These are phyloP conservation scores for Thielaviopsis euricoi DNA, from an alignment of 2,329 filamentous ascomycete species.

Conservation along the genomic window DNA sequence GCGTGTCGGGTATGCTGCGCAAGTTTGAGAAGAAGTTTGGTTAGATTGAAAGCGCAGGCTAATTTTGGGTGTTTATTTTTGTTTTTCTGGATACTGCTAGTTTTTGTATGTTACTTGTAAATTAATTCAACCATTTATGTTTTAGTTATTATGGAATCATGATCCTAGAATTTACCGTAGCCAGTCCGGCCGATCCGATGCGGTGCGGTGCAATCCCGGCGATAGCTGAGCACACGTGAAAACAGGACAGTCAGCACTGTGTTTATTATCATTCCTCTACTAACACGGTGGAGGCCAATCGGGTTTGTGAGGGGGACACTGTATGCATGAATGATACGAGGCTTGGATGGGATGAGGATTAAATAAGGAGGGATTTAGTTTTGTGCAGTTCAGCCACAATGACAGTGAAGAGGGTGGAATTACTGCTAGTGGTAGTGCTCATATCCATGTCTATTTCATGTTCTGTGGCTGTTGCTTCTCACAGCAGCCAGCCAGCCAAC, in stretches of 20 bases:
- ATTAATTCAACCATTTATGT: neutral
- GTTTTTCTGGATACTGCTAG: neutral
- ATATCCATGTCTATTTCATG: too few relatives aligned
- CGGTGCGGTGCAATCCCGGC: too few relatives aligned
- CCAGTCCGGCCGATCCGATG: neutral
- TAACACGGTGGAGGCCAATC: neutral
- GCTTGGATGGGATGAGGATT: neutral
- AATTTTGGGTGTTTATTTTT: neutral
- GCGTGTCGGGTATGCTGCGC: conserved; percentile 55
- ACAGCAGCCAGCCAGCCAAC: too few relatives aligned
- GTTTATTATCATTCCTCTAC: neutral
- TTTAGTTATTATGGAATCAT: neutral
- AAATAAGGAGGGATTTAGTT: neutral
- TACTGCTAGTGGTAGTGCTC: neutral
- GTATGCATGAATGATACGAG: neutral
- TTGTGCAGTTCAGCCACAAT: neutral
- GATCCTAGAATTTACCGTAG: neutral
- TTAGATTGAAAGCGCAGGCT: conserved; percentile 14
- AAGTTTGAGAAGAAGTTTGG: conserved; percentile 64
- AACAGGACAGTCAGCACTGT: too few relatives aligned
- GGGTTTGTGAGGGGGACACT: neutral
- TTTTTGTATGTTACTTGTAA: neutral
- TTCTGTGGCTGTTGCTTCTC: too few relatives aligned
- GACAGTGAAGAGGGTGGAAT: neutral
- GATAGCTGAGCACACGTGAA: too few relatives aligned